Base-by-base conservation (phyloP, 352 stramenopile species). In the Globisporangium viniferum region DNA sequence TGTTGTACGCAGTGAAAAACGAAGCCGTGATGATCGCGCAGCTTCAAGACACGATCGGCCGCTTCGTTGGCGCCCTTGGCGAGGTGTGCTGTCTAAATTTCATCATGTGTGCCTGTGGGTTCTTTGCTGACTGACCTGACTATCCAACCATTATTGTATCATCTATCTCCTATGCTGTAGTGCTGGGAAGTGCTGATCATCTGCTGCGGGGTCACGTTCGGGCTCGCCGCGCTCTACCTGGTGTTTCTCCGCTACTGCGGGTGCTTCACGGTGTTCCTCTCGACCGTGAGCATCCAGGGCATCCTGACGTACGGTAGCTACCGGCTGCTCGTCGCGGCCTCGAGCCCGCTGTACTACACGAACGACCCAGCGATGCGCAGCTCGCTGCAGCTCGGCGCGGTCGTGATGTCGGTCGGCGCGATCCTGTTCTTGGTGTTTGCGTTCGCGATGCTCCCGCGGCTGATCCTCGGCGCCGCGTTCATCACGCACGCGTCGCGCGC, bases 401-500 rank as follows among this genome's bases (percentile, higher is more conserved):
- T 93, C 18, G 66, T 80, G 54, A 78, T 91, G 65, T 82, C 75
- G 57, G 91, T 83, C 56, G 74, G 72, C 8, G 80, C 85, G 2
- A 80, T 93, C 44, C 71, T 91, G 5, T 93, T 92, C 57, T 74
- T 88, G 31, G 71, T 93, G 44, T 78, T 91, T 35, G 82, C 72
- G 4, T 67, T 89, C 51, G 71, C 88, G 57, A 86, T 90, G 69
- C 74, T 95, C 59, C 83, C 81, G 1, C 73, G 85, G 5, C 55
- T 93, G 18, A 59, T 95, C 41, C 72, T 95, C 2, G 87, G 84
- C 6, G 87, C 82, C 0, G 83, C 79, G 20, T 95, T 93, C 71
- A 92, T 95, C 68, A 89, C 81, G 2, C 86, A 92, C 65, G 85
- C 83, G 15, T 90, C 84, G 15, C 75, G 76, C n/a, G 81, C 86